phyloP scores from a whole-genome alignment of 106 monocot genomes.

The Agapanthus africanus region DNA sequence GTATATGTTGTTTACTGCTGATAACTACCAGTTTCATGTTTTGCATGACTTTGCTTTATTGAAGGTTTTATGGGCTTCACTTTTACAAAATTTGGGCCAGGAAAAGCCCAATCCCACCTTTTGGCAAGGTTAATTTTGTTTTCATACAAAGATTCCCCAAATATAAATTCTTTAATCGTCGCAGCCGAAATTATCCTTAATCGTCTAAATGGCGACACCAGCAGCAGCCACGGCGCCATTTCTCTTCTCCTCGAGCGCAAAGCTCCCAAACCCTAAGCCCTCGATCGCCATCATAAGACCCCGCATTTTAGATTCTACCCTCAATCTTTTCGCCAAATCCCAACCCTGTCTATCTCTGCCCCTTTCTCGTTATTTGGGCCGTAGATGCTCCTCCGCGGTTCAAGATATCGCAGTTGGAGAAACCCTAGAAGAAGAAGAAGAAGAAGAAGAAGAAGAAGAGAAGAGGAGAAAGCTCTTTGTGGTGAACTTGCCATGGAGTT shows the following conservation, averaged over 20 bases:
- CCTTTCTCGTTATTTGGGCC: too few relatives aligned
- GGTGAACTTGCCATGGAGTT: conserved; percentile 46
- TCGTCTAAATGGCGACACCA: neutral
- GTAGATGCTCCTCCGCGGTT: conserved; percentile 7
- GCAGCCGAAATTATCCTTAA: too few relatives aligned
- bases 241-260: neutral
- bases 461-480: conserved; percentile 41
- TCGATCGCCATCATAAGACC: neutral
- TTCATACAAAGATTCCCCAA: too few relatives aligned
- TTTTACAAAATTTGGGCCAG: too few relatives aligned
- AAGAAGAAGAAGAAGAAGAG: conserved; percentile 12
- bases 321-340: neutral
- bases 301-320: conserved; percentile 7
- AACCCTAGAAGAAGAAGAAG: neutral
- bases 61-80: too few relatives aligned
- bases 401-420: conserved; percentile 1
- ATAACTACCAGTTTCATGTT: too few relatives aligned
- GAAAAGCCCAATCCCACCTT: too few relatives aligned
- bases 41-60: too few relatives aligned
- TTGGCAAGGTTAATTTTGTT: too few relatives aligned
- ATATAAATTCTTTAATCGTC: too few relatives aligned
- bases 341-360: neutral
- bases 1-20: too few relatives aligned
- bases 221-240: neutral
- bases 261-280: neutral